Evolutionary conservation across 176 grass and related monocot species (phyloP).

Genomic region (Saccharum officinarum): DNA sequence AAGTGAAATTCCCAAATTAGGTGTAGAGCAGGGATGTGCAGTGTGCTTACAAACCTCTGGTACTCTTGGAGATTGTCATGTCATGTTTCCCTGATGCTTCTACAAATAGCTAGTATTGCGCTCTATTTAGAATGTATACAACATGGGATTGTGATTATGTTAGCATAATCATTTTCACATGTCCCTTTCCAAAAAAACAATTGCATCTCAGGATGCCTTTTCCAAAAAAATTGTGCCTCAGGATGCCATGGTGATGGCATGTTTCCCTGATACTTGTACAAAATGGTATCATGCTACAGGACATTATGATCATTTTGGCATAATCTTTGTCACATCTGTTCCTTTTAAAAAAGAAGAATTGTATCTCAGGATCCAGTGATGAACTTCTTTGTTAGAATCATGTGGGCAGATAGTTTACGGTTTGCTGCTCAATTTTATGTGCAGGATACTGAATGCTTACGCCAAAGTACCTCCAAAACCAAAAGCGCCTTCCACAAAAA

Average conservation of each 20-base stretch:
- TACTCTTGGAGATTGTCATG: neutral
- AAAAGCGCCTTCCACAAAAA: conserved; percentile 70
- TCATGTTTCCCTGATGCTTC: neutral
- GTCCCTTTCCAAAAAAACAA: neutral
- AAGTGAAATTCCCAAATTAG: neutral
- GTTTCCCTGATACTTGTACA: neutral
- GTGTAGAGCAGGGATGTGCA: neutral
- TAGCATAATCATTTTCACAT: neutral
- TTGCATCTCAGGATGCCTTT: neutral
- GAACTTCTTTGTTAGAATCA: neutral
- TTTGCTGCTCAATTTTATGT: neutral
- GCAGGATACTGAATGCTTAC: conserved; percentile 89
- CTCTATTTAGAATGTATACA: neutral
- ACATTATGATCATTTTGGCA: neutral
- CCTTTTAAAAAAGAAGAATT: neutral
- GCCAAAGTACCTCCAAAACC: conserved; percentile 84
- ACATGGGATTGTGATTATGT: neutral
- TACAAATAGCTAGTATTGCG: neutral
- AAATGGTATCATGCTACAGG: neutral
- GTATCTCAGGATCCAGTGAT: neutral
- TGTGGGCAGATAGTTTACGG: neutral
- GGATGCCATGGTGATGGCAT: neutral
- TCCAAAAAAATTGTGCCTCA: neutral
- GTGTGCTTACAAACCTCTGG: neutral
- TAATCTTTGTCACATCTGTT: neutral